Evolutionary conservation across 768 basidiomycete species (phyloP), one percentile per base, ranked within the genome.

Genomic region (Termitomyces sp.): DNA sequence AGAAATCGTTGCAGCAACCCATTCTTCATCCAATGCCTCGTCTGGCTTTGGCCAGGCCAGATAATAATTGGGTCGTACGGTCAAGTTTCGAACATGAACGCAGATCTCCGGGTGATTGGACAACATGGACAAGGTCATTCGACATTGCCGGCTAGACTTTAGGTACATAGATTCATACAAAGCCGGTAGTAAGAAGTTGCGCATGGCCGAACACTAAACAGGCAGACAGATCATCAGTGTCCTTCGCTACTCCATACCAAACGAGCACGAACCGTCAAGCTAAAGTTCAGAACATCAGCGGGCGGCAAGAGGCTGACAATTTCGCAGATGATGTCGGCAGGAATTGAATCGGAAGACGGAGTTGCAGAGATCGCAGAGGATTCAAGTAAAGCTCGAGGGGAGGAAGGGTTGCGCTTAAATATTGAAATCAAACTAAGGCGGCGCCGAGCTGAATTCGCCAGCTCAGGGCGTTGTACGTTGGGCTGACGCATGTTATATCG

Each of bases 41-140:
- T 81, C 77, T 24, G 72, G 70, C 58, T 70, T 71, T 2, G 80
- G 80, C 79, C 80, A 80, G 6, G 79, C 70, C 32, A 80, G 74
- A 65, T 80, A 80, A 64, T 80, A 82, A 60, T 80, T 80, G 0
- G 80, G 80, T 12, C 79, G 72, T 16, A 80, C 69, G 14, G 75
- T 73, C 32, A 82, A 70, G 54, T 76, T 78, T 18, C 69, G 70
- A 53, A 81, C 68, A 65, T 73, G 66, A 2, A 61, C 56, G 57
- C 75, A 77, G 35, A 80, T 66, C 20, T 77, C 71, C 14, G 71
- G 72, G 16, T 68, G 67, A 4, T 51, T 22, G 6, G 53, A 50
- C 40, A 82, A 66, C 72, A 80, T 74, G 3, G 60, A 55, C 32
- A 82, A 68, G 1, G 74, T 72, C 1, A 65, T 53, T 42, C 61